Evolutionary conservation across 1,139 yeast genomes (phyloP).

Genomic region (Blastobotrys raffinosifermentans): DNA sequence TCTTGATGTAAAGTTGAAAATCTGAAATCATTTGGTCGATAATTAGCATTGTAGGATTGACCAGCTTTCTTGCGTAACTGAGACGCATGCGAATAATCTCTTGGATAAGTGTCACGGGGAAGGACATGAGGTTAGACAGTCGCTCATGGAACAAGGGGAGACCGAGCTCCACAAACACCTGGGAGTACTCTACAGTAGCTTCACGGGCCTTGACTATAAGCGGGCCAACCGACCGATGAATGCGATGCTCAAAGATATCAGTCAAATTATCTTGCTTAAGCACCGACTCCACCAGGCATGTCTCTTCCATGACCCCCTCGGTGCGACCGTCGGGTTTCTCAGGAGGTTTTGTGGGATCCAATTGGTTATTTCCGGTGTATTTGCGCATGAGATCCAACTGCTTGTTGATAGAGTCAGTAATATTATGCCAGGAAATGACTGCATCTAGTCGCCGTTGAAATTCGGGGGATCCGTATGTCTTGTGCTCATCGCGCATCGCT

Average conservation of each 20-base stretch:
- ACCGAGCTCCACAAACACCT: slow-evolving; percentile 60
- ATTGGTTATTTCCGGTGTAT: slow-evolving; percentile 79
- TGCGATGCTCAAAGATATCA: slow-evolving; percentile 50
- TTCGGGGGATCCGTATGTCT: slow-evolving; percentile 58
- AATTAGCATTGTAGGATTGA: slow-evolving; percentile 91
- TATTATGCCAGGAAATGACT: slow-evolving; percentile 76
- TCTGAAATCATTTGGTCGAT: slow-evolving; percentile 92
- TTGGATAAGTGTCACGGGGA: slow-evolving; percentile 75
- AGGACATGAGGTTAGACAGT: slow-evolving; percentile 59
- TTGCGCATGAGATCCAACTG: slow-evolving; percentile 50
- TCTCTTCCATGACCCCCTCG: slow-evolving; percentile 17
- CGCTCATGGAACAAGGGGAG: slow-evolving; percentile 70
- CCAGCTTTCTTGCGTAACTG: slow-evolving; percentile 69
- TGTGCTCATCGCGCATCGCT: slow-evolving; percentile 76
- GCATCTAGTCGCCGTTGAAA: slow-evolving; percentile 69
- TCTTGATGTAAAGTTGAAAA: slow-evolving; percentile 66
- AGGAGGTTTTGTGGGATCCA: slow-evolving; percentile 47
- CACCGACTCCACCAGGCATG: slow-evolving; percentile 73
- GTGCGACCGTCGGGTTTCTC: slow-evolving; percentile 21
- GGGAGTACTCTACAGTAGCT: slow-evolving; percentile 59
- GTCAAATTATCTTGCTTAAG: slow-evolving; percentile 82
- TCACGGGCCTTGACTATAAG: slow-evolving; percentile 76
- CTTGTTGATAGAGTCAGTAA: slow-evolving; percentile 60
- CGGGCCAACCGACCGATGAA: slow-evolving; percentile 57
- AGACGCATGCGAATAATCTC: slow-evolving; percentile 75